phyloP scores from a whole-genome alignment of 164 flowering plant genomes.

The Liriodendron chinense region DNA sequence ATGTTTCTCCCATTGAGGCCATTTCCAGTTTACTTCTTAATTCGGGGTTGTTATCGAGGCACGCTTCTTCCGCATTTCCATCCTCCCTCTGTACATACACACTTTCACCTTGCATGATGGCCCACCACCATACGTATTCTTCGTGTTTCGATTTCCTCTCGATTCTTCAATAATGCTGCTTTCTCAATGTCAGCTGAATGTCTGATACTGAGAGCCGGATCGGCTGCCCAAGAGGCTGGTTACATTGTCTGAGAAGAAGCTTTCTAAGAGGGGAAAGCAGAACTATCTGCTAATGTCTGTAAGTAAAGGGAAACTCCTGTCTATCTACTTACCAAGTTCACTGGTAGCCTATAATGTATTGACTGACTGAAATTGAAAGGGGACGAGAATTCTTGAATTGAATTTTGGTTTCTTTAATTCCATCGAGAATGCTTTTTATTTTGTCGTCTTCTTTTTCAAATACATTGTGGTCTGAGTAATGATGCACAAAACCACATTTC shows the following conservation, averaged over 20 bases:
- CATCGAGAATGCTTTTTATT: background rate
- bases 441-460: background rate
- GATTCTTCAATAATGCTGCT: conserved; percentile 16
- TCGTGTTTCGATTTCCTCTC: background rate
- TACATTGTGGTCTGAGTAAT: background rate
- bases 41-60: background rate
- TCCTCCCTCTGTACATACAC: conserved; percentile 15
- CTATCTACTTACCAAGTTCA: background rate
- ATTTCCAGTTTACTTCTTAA: background rate
- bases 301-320: conserved; percentile 26
- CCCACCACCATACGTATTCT: background rate
- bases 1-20: background rate
- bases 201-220: background rate
- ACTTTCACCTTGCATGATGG: conserved; percentile 3
- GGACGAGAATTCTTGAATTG: background rate
- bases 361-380: background rate
- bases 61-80: background rate
- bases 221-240: background rate
- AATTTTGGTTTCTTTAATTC: too few relatives aligned
- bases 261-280: conserved; percentile 12
- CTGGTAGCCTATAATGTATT: conserved; percentile 1
- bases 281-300: conserved; percentile 22
- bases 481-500: too few relatives aligned
- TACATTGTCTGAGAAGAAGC: conserved; percentile 4
- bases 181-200: conserved; percentile 12